These are phyloP conservation scores for Dalechampia spathulata DNA, from an alignment of 441 rosid species.

Conservation along the genomic window DNA sequence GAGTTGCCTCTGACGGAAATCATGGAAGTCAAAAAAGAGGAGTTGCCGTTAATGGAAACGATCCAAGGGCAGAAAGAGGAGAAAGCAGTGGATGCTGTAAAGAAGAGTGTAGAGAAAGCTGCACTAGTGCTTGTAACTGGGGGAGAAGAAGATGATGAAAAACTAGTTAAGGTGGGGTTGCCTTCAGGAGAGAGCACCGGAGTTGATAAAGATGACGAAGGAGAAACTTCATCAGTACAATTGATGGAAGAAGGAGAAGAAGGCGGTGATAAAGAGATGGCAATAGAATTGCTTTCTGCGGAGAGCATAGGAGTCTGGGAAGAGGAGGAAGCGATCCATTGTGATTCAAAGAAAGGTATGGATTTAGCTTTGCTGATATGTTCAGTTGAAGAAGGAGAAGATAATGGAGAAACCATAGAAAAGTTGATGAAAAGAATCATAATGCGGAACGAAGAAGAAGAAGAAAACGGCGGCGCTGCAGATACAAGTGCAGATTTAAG, in stretches of 20 bases:
- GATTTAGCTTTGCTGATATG: neutral
- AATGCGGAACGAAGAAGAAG: no score
- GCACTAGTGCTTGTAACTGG: no score
- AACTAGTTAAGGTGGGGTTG: neutral
- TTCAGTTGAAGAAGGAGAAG: constrained; percentile 14
- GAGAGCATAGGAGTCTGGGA: neutral
- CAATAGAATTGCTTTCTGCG: neutral
- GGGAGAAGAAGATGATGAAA: neutral
- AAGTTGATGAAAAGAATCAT: no score
- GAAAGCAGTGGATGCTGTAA: no score
- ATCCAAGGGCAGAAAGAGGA: no score
- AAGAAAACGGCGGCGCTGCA: no score
- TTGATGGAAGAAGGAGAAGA: constrained; percentile 14
- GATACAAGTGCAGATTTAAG: neutral
- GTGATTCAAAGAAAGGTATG: neutral
- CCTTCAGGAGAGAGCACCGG: neutral
- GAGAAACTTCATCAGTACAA: neutral
- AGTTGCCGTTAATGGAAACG: neutral
- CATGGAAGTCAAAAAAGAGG: neutral
- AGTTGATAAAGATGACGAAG: neutral
- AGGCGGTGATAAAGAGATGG: neutral
- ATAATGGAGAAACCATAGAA: no score
- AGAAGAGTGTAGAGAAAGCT: no score
- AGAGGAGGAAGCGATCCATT: neutral
- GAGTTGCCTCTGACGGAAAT: neutral